phyloP scores from a whole-genome alignment of 2,329 filamentous ascomycete species.

The Colletotrichum costaricense region DNA sequence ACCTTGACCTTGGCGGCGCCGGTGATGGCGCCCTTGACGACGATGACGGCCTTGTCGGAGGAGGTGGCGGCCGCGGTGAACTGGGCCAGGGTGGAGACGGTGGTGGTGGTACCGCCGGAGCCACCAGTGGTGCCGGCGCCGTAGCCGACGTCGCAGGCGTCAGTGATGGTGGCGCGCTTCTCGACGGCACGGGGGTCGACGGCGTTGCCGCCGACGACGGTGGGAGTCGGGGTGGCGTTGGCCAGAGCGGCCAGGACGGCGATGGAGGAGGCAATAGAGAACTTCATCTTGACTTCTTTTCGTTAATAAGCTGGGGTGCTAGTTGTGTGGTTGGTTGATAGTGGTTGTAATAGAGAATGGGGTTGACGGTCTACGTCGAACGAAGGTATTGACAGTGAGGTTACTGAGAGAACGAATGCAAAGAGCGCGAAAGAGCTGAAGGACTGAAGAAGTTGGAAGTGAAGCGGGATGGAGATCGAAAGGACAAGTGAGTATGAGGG shows the following conservation, averaged over 20 bases:
- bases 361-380: conserved; percentile 36
- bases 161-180: conserved; percentile 50
- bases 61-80: conserved; percentile 60
- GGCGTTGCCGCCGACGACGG: conserved; percentile 40
- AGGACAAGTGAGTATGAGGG: neutral
- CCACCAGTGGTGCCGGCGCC: conserved; percentile 62
- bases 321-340: conserved; percentile 9
- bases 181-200: conserved; percentile 37
- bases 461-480: conserved; percentile 30
- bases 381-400: conserved; percentile 26
- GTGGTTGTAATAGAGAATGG: conserved; percentile 4
- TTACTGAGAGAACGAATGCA: conserved; percentile 30
- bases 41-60: conserved; percentile 52
- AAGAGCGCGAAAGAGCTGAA: conserved; percentile 30
- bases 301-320: neutral
- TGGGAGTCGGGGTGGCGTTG: conserved; percentile 45
- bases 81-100: conserved; percentile 60
- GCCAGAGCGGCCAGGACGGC: conserved; percentile 44
- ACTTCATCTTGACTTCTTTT: conserved; percentile 43
- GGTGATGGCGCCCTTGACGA: conserved; percentile 54
- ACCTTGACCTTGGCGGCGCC: conserved; percentile 52
- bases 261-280: conserved; percentile 41
- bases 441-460: conserved; percentile 22
- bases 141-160: conserved; percentile 50
- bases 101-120: conserved; percentile 59